Percentiles rank a stretch among this genome's conserved stretches.
Evolutionary conservation across 371 early-diverging fungal genomes (phyloP).

Genomic region (Haplosporangium sp.): DNA sequence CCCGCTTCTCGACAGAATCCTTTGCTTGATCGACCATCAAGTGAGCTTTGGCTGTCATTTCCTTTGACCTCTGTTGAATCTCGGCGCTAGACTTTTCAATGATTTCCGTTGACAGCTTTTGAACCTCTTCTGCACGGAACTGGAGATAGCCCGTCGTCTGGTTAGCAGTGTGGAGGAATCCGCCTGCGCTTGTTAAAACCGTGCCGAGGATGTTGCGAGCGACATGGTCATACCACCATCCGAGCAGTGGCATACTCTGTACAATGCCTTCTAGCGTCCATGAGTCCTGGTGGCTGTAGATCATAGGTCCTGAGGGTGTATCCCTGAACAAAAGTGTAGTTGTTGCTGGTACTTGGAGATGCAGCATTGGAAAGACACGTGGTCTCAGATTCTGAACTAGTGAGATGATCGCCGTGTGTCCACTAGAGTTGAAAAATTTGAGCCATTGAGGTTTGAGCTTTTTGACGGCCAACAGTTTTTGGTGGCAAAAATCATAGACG

Average conservation of each 20-base stretch:
- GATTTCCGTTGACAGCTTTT: constrained; percentile 47
- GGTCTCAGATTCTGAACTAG: constrained; percentile 65
- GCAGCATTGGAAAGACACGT: constrained; percentile 60
- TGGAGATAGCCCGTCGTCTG: constrained; percentile 53
- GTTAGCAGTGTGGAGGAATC: constrained; percentile 67
- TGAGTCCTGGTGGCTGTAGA: constrained; percentile 70
- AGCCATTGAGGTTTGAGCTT: background rate
- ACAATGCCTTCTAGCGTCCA: constrained; percentile 74
- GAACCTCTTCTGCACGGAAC: constrained; percentile 50
- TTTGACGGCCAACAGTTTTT: background rate
- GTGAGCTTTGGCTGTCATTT: constrained; percentile 53
- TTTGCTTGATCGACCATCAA: constrained; percentile 49
- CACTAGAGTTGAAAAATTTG: constrained; percentile 29
- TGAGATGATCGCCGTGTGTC: constrained; percentile 67
- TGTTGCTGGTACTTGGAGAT: constrained; percentile 64
- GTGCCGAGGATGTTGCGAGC: constrained; percentile 63
- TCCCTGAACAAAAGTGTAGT: constrained; percentile 66
- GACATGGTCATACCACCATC: constrained; percentile 76
- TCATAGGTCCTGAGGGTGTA: constrained; percentile 63
- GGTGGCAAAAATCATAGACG: background rate
- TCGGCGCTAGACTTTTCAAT: constrained; percentile 52
- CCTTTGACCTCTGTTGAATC: constrained; percentile 47
- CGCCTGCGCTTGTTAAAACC: constrained; percentile 67
- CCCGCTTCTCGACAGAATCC: constrained; percentile 43
- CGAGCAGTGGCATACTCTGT: constrained; percentile 70